Percentiles rank a stretch among this genome's conserved stretches.
phyloP scores from a whole-genome alignment of 2,329 filamentous ascomycete genomes.

The Nemania abortiva region DNA sequence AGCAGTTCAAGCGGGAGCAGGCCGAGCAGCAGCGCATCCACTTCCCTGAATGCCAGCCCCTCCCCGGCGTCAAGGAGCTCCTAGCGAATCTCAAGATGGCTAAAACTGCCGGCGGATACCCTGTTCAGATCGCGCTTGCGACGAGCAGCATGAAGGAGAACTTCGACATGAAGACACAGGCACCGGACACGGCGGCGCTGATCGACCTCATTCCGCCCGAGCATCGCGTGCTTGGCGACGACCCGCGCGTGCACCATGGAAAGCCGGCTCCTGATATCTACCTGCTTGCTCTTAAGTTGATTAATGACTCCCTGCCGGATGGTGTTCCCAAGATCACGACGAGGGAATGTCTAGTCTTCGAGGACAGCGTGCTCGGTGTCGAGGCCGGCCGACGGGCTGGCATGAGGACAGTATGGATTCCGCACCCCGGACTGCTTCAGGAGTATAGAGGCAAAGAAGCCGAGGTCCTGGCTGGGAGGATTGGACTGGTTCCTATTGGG shows the following conservation, averaged over 20 bases:
- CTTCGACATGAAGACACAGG: constrained; percentile 70
- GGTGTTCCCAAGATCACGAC: constrained; percentile 65
- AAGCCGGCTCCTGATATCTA: constrained; percentile 83
- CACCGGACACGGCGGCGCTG: constrained; percentile 45
- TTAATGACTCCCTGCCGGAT: constrained; percentile 68
- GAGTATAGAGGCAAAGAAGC: constrained; percentile 52
- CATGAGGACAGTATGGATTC: constrained; percentile 80
- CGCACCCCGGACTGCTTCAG: constrained; percentile 67
- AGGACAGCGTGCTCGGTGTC: constrained; percentile 78
- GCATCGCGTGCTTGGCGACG: constrained; percentile 73
- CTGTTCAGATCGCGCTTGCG: constrained; percentile 71
- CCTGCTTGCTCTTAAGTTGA: constrained; percentile 71
- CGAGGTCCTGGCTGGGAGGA: constrained; percentile 51
- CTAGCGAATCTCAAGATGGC: constrained; percentile 59
- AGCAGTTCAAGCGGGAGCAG: constrained; percentile 68
- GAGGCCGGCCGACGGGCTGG: constrained; percentile 78
- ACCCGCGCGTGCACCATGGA: constrained; percentile 71
- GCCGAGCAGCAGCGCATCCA: constrained; percentile 65
- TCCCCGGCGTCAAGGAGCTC: constrained; percentile 72
- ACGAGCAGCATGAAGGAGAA: constrained; percentile 71
- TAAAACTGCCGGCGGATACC: constrained; percentile 40
- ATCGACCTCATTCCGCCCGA: constrained; percentile 61
- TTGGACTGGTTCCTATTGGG: constrained; percentile 45
- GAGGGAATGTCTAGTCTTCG: constrained; percentile 79
- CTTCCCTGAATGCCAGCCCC: constrained; percentile 70